Base-by-base conservation (phyloP, 495 filamentous ascomycete genomes). In the Halenospora varia region DNA sequence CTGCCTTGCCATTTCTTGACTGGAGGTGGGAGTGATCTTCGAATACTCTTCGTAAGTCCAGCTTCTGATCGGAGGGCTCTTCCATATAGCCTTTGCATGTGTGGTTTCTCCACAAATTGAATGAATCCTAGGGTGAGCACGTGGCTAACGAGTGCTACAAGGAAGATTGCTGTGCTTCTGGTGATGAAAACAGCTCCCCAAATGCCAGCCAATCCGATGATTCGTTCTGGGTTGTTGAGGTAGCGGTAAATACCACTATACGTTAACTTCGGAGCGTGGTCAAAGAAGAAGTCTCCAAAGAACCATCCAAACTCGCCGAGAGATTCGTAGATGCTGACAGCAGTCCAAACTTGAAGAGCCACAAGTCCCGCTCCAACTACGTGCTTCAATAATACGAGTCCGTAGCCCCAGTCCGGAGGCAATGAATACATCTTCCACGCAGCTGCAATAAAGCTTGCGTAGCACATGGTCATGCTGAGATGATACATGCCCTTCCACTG, bases 251-350 rank as follows among this genome's bases (percentile, higher is more conserved):
- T 98, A 51, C 94, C 95, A 61, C 86, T 89, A 75, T 97, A 98
- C 19, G 89, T 97, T 48, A 97, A 80, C 65, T 96, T 95, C 19
- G 83, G 86, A 10, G 84, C 82, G 46, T 86, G 84, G 61, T 96
- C 91, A 73, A 96, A 97, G 75, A 91, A 91, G 77, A 98, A 98
- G 70, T 98, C 94, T 11, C 94, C 94, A 65, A 90, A 98, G 77
- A 97, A 98, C 94, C 95, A 98, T 62, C 95, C 95, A 67, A 97
- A 97, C 67, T 98, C 94, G 44, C 93, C 93, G 1, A 97, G 85
- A 3, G 93, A 96, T 15, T 96, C 91, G 72, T 97, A 96, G 57
- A 97, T 95, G 69, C 92, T 96, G 58, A 89, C 72, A 3, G 88
- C 86, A 2, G 93, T 97, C 95, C 95, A 98, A 10, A 93, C 72